Evolutionary conservation across 169 alveolate genomes (phyloP), one percentile per base, ranked within the genome.

Genomic region (Theileria equi): DNA sequence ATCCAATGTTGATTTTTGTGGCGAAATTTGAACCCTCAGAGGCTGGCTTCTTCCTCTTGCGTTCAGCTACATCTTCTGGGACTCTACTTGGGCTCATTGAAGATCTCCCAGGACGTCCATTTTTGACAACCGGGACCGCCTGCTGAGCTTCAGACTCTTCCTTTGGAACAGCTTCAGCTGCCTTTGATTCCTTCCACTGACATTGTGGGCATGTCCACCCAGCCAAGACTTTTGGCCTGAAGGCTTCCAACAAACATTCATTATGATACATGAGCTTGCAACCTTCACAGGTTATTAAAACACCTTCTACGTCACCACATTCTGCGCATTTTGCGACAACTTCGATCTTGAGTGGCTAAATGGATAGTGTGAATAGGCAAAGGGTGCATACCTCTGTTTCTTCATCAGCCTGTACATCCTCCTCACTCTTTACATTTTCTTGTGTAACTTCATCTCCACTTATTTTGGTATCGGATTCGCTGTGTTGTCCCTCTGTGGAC

Each of bases 1-100:
- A 80, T 7, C 95, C 95, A 13, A 90, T 87, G 48, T 87, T 82
- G 47, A 90, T 88, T 49, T 72, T 86, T 41, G 86, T 70, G 55
- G 74, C 70, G 74, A 80, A 81, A 67, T 84, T 84, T n/a, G 91
- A 80, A 23, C 91, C 91, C 69, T 84, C 91, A 10, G 89, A 69
- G 21, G 82, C 88, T 19, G 89, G 81, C 68, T 84, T 84, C 68
- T 84, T 84, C 45, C 86, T 76, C 57, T 84, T 84, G 55, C 71
- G 64, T 48, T 63, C 85, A 36, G 26, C 36, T 6, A 38, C 2
- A 0, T 62, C 64, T 5, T 48, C 10, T 17, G 32, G 26, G 13
- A 13, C n/a, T 38, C 45, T 38, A 13, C 19, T 38, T 38, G 45
- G 45, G 45, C 45, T 38, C n/a, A 38, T 13, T 38, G 45, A 38